Evolutionary conservation across 345 rosid genomes (phyloP).

Genomic region (Ceriops zippeliana): DNA sequence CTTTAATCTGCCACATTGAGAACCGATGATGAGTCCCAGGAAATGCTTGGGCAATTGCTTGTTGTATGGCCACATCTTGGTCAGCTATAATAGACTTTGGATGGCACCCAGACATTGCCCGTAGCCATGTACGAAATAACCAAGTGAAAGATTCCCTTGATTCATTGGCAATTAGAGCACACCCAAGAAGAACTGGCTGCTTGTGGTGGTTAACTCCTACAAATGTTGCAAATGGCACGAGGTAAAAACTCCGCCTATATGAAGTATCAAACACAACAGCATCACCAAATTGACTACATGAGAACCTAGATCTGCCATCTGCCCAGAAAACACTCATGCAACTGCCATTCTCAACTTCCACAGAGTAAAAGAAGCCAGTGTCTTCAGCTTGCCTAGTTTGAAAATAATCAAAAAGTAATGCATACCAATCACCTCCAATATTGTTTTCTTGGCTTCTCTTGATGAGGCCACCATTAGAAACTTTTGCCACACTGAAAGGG

Average conservation of each 20-base stretch:
- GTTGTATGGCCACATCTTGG: conserved; percentile 67
- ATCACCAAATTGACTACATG: conserved; percentile 88
- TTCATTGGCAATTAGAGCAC: conserved; percentile 72
- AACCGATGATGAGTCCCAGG: conserved; percentile 74
- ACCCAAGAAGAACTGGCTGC: conserved; percentile 84
- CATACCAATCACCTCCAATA: conserved; percentile 74
- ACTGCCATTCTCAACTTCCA: conserved; percentile 53
- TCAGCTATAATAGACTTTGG: conserved; percentile 80
- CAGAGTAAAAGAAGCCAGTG: conserved; percentile 74
- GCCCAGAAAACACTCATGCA: conserved; percentile 85
- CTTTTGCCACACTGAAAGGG: conserved; percentile 39
- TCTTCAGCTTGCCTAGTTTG: conserved; percentile 77
- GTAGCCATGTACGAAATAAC: conserved; percentile 85
- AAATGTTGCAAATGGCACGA: conserved; percentile 77
- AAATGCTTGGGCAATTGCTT: conserved; percentile 64
- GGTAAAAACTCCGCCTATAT: conserved; percentile 52
- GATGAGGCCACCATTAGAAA: conserved; percentile 28
- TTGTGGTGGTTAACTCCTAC: conserved; percentile 84
- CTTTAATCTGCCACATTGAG: conserved; percentile 71
- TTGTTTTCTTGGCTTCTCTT: conserved; percentile 40
- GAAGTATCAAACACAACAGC: conserved; percentile 67
- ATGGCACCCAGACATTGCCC: conserved; percentile 64
- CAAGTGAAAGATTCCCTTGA: conserved; percentile 65
- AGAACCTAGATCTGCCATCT: conserved; percentile 82
- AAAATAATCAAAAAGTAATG: conserved; percentile 62